A percentile compares a stretch with the other conserved stretches of the same genome.
These are phyloP conservation scores for Kodamaea fungicola DNA, from an alignment of 1,139 yeast genomes.

Conservation along the genomic window DNA sequence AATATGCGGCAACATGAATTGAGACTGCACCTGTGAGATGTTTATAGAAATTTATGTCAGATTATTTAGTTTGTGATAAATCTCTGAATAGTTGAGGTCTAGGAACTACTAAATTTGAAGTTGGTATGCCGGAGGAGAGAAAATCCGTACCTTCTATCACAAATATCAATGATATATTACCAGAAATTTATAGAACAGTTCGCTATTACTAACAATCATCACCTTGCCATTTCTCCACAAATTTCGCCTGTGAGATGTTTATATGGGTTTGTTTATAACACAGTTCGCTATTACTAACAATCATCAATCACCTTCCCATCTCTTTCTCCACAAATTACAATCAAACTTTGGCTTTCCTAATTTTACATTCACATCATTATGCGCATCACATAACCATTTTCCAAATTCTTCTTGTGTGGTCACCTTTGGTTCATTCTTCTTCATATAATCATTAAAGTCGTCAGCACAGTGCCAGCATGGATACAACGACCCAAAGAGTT, in stretches of 20 bases:
- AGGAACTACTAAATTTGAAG: constrained; percentile 57
- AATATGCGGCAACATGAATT: too few relatives aligned
- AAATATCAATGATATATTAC: constrained; percentile 55
- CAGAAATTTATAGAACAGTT: too few relatives aligned
- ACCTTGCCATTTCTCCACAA: too few relatives aligned
- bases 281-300: too few relatives aligned
- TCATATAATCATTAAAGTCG: constrained; percentile 69
- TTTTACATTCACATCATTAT: constrained; percentile 82
- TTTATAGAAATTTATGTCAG: too few relatives aligned
- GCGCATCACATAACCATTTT: constrained; percentile 91
- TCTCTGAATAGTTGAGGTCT: constrained; percentile 54
- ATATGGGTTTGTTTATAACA: too few relatives aligned
- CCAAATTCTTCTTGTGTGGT: constrained; percentile 77
- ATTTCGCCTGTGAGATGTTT: too few relatives aligned
- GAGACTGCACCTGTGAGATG: too few relatives aligned
- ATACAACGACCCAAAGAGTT: constrained; percentile 72
- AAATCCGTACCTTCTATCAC: constrained; percentile 45
- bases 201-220: too few relatives aligned
- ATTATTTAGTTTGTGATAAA: too few relatives aligned
- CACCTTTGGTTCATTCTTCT: constrained; percentile 61
- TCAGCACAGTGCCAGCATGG: constrained; percentile 96
- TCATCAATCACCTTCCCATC: constrained; percentile 83
- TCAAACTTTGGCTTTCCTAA: constrained; percentile 83
- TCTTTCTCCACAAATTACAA: constrained; percentile 83
- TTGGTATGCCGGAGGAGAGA: constrained; percentile 25